These are phyloP conservation scores for Casaregolazyma lundiana DNA, from an alignment of 1,139 yeast species.

Conservation along the genomic window DNA sequence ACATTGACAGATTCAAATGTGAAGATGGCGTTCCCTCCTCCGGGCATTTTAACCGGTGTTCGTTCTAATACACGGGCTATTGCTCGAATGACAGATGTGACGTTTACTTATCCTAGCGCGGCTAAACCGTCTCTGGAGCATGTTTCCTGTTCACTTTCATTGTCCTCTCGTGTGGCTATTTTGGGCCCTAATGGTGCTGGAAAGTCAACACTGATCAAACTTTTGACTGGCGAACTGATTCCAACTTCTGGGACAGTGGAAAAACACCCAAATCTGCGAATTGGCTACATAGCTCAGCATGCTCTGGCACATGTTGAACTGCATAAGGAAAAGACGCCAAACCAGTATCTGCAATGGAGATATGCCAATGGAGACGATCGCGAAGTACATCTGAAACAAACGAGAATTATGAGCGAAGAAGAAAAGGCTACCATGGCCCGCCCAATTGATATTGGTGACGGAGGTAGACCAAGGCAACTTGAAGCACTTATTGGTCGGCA, in stretches of 20 bases:
- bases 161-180: conserved; percentile 93
- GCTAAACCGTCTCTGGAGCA: conserved; percentile 71
- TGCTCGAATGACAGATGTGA: conserved; percentile 81
- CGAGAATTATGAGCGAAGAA: conserved; percentile 80
- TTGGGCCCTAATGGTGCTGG: conserved; percentile 99
- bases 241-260: conserved; percentile 89
- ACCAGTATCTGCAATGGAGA: conserved; percentile 97
- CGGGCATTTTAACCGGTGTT: conserved; percentile 94
- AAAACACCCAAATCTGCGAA: conserved; percentile 96
- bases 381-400: conserved; percentile 89
- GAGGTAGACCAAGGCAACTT: conserved; percentile 80
- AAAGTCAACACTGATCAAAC: conserved; percentile 89
- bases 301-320: conserved; percentile 96
- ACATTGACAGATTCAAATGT: conserved; percentile 92
- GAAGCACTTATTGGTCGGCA: conserved; percentile 97
- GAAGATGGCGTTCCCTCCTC: conserved; percentile 98
- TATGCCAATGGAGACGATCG: conserved; percentile 97
- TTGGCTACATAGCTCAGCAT: conserved; percentile 98
- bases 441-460: conserved; percentile 77
- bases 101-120: conserved; percentile 88
- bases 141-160: conserved; percentile 82
- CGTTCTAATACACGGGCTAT: conserved; percentile 93
- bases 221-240: conserved; percentile 84
- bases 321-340: conserved; percentile 96
- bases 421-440: conserved; percentile 77